These are phyloP conservation scores for Wickerhamomyces chaumierensis DNA, from an alignment of 805 yeast genomes.

Conservation along the genomic window DNA sequence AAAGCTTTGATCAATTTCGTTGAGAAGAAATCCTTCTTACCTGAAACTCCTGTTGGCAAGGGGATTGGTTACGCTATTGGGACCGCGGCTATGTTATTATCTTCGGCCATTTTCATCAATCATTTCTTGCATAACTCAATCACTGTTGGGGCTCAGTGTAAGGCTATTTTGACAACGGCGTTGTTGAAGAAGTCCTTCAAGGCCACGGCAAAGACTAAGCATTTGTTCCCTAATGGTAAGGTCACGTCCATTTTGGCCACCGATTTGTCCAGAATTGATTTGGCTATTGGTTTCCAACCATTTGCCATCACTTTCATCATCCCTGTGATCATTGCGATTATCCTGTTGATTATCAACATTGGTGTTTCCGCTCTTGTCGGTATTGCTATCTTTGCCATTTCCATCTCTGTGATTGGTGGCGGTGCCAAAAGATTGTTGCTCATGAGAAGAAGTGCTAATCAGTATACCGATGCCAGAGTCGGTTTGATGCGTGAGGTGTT, in stretches of 20 bases:
- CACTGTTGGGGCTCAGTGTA: conserved; percentile 54
- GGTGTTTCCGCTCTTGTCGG: conserved; percentile 67
- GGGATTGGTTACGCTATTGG: conserved; percentile 59
- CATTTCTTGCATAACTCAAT: conserved; percentile 41
- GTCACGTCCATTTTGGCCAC: conserved; percentile 69
- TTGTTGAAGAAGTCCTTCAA: conserved; percentile 52
- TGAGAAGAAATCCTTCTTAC: conserved; percentile 28
- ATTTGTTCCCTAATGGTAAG: conserved; percentile 45
- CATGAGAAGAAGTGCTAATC: conserved; percentile 43
- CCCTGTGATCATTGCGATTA: conserved; percentile 53
- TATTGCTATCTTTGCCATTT: conserved; percentile 38
- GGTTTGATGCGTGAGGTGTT: conserved; percentile 49
- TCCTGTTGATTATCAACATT: conserved; percentile 48
- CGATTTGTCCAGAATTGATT: conserved; percentile 64
- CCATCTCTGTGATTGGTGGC: conserved; percentile 32
- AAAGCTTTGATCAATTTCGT: conserved; percentile 46
- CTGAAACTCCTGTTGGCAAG: conserved; percentile 24
- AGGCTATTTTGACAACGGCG: conserved; percentile 56
- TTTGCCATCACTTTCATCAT: conserved; percentile 44
- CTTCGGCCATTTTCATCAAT: conserved; percentile 29
- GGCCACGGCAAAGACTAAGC: conserved; percentile 41
- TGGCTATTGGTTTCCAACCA: conserved; percentile 52
- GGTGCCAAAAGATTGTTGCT: conserved; percentile 36
- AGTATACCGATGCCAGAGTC: conserved; percentile 55
- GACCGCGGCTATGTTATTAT: conserved; percentile 31